A percentile compares a stretch with the other conserved stretches of the same genome.
Evolutionary conservation across 176 grass and related monocot genomes (phyloP).

Genomic region (Oryza punctata): DNA sequence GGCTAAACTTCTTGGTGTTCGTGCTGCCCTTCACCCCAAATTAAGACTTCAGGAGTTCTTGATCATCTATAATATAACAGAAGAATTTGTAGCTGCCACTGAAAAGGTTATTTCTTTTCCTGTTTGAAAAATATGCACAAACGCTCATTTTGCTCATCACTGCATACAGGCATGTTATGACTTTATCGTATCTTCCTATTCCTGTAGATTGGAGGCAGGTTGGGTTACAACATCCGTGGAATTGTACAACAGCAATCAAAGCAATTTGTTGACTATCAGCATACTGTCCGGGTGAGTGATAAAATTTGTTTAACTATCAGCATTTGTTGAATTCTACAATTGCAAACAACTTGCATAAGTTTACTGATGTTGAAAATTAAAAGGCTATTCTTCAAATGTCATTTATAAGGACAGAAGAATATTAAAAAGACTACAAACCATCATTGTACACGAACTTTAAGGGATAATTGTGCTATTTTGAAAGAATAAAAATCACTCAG

Average conservation of each 20-base stretch:
- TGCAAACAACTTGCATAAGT: background rate
- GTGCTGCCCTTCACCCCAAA: conserved; percentile 92
- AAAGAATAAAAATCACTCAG: conserved; percentile 3
- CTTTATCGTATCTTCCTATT: conserved; percentile 14
- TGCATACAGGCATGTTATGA: conserved; percentile 15
- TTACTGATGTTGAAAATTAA: conserved; percentile 7
- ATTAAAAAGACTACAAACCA: background rate
- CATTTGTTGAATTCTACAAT: conserved; percentile 28
- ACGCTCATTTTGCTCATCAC: background rate
- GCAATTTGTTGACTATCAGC: conserved; percentile 96
- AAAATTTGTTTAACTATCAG: conserved; percentile 88
- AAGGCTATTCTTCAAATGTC: conserved; percentile 2
- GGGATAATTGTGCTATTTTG: background rate
- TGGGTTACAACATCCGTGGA: conserved; percentile 97
- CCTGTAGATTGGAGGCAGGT: conserved; percentile 91
- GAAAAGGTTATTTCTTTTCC: conserved; percentile 77
- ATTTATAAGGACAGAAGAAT: background rate
- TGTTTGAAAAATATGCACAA: conserved; percentile 30
- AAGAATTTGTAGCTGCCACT: conserved; percentile 86
- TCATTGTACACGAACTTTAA: background rate
- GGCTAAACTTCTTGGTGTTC: conserved; percentile 97
- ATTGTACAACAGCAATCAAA: conserved; percentile 94
- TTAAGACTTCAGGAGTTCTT: conserved; percentile 96
- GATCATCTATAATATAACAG: conserved; percentile 93
- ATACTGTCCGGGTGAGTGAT: conserved; percentile 78